Base-by-base conservation (phyloP, 768 basidiomycete species). In the Aureoboletus auriporus region DNA sequence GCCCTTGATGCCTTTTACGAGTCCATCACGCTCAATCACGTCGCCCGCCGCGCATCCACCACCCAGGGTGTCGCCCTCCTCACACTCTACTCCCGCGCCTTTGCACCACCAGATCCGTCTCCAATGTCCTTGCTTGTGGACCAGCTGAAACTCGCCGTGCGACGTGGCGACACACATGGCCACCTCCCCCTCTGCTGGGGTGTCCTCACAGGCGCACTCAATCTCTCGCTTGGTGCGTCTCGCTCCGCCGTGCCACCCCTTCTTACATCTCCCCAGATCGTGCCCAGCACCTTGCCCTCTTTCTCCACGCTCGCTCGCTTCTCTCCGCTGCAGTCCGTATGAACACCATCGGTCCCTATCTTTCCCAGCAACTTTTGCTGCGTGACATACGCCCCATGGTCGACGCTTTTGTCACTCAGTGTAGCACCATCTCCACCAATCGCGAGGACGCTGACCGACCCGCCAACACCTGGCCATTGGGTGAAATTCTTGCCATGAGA, bases 181-280 rank as follows among this genome's bases (percentile, higher is more conserved):
- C 95, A 99, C 69, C 75, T 96, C 37, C 90, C 93, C 0, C 71
- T 91, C 13, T 95, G 91, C 66, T 99, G 93, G 87, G 96, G 89
- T 3, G 74, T 89, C 1, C 68, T 99, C 44, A 87, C 87, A 2
- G 85, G 81, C 17, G 83, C 84, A 1, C 75, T 97, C 12, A 84
- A 82, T 7, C 67, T 93, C 33, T 76, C 82, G 9, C 65, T 86
- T 53, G 85, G 94, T 93, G 57, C 44, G 36, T 27, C 42, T 23
- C 40, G 29, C n/a, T 20, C 4, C n/a, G 6, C 40, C 17, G 7
- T 11, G 37, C 44, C 46, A 17, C 44, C 47, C 30, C 39, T 17
- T 29, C 42, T 30, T 26, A 41, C 52, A 47, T 49, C 23, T 8
- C 29, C 55, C 12, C 62, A 97, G 93, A 86, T 55, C 82, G 90